Evolutionary conservation across 2,329 filamentous ascomycete genomes (phyloP), one percentile per base, ranked within the genome.

Genomic region (Microsporum audouinii): DNA sequence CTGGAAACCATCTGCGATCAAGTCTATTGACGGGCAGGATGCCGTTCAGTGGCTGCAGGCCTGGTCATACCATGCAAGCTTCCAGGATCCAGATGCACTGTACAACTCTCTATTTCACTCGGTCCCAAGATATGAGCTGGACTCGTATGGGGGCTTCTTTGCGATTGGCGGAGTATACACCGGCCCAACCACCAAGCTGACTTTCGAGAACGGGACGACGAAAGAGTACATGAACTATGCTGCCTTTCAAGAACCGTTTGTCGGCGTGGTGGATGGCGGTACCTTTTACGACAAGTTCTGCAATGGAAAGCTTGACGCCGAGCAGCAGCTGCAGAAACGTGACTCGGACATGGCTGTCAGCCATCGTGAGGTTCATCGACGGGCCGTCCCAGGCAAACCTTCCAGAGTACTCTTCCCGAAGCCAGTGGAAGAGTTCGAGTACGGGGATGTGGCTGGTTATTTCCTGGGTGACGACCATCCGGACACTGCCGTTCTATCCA

Each of bases 401-500:
- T 57, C 60, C 6, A 57, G 59, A 29, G 31, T 62, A 14, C 68
- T 69, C 3, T 78, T 75, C 58, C 77, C 77, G 0, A 68, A 73
- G 17, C 70, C 76, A 1, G 68, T 73, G 33, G 61, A 75, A 2
- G 67, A 73, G 27, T 68, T 74, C 31, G 62, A 67, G 0, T 70
- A 69, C 33, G 67, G 73, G 4, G 70, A 71, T 14, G 66, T 78
- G 33, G 73, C 72, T 31, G 77, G 78, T 1, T 80, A 80, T 65
- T 77, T 75, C 55, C 69, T 79, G 27, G 71, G 73, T 34, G 70
- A 66, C 1, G 72, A 68, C 27, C 71, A 75, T 31, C 63, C 72
- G 59, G 74, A 80, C 63, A 70, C 76, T 17, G 77, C 76, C 17
- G 73, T 80, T 31, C 70, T 80, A 41, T 73, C 72, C 41, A 73